Percentiles rank a stretch among this genome's conserved stretches.
Evolutionary conservation across 2,329 filamentous ascomycete species (phyloP).

Genomic region (Scopulariopsis brevicaulis): DNA sequence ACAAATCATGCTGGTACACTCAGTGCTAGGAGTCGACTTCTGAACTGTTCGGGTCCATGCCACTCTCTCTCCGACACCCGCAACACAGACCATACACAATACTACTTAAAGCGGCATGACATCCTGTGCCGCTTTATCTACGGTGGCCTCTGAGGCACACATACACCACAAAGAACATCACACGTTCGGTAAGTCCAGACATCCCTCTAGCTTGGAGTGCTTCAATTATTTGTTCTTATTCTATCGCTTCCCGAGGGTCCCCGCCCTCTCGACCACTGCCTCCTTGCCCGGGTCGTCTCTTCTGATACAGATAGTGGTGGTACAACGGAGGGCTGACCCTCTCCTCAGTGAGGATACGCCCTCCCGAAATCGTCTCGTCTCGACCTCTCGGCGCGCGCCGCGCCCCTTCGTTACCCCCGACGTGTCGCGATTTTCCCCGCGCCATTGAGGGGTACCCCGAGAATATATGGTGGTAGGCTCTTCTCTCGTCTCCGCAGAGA

Average conservation of each 20-base stretch:
- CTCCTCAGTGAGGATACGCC: neutral
- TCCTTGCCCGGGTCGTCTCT: slow-evolving; percentile 1
- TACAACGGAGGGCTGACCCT: slow-evolving; percentile 1
- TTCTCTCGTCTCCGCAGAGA: neutral
- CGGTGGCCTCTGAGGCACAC: neutral
- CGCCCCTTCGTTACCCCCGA: neutral
- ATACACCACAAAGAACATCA: neutral
- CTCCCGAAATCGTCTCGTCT: neutral
- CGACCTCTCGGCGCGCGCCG: neutral
- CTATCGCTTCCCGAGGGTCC: neutral
- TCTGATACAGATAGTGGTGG: neutral
- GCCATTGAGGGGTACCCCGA: neutral
- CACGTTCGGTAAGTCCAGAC: neutral
- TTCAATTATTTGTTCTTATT: neutral
- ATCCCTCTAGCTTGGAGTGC: neutral
- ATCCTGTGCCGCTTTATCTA: neutral
- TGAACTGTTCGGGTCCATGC: neutral
- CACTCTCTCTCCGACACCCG: neutral
- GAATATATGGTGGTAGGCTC: neutral
- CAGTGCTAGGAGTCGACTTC: neutral
- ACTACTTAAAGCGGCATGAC: neutral
- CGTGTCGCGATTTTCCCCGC: neutral
- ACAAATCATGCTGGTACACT: neutral
- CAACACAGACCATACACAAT: neutral
- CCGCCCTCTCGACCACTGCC: neutral